Evolutionary conservation across 352 stramenopile species (phyloP).

Genomic region (Aphanomyces stellatus): DNA sequence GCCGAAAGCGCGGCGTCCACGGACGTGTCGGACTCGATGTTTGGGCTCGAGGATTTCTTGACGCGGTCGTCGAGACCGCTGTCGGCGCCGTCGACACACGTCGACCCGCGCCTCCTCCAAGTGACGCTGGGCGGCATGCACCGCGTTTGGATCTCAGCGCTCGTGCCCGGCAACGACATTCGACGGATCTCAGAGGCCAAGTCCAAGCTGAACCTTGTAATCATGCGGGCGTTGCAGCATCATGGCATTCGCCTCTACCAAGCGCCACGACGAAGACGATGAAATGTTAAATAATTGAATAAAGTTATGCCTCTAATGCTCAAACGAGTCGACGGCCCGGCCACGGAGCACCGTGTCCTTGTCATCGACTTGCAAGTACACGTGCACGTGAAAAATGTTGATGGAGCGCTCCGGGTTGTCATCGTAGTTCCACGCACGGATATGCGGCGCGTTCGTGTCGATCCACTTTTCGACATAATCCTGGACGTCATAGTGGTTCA

Average conservation of each 20-base stretch:
- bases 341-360: slow-evolving; percentile 44
- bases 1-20: not conserved
- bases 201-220: slow-evolving; percentile 7
- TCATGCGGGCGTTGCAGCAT: not conserved
- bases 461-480: slow-evolving; percentile 86
- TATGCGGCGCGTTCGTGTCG: slow-evolving; percentile 68
- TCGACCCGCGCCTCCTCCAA: not conserved
- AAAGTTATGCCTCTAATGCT: slow-evolving; percentile 26
- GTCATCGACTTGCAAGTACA: slow-evolving; percentile 72
- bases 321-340: slow-evolving; percentile 53
- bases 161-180: not conserved
- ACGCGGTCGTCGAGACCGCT: not conserved
- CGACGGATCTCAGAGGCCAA: not conserved
- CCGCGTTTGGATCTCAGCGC: slow-evolving; percentile 1
- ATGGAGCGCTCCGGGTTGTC: slow-evolving; percentile 84
- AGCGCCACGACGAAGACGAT: not conserved
- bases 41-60: not conserved
- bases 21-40: slow-evolving; percentile 1
- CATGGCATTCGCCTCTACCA: not conserved
- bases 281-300: not conserved
- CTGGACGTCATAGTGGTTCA: slow-evolving; percentile 74
- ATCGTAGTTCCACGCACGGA: slow-evolving; percentile 79
- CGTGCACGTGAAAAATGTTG: slow-evolving; percentile 87
- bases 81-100: not conserved
- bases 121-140: slow-evolving; percentile 9